A percentile compares a stretch with the other conserved stretches of the same genome.
These are phyloP conservation scores for Phytophthora sp. DNA, from an alignment of 352 stramenopile species.

Conservation along the genomic window DNA sequence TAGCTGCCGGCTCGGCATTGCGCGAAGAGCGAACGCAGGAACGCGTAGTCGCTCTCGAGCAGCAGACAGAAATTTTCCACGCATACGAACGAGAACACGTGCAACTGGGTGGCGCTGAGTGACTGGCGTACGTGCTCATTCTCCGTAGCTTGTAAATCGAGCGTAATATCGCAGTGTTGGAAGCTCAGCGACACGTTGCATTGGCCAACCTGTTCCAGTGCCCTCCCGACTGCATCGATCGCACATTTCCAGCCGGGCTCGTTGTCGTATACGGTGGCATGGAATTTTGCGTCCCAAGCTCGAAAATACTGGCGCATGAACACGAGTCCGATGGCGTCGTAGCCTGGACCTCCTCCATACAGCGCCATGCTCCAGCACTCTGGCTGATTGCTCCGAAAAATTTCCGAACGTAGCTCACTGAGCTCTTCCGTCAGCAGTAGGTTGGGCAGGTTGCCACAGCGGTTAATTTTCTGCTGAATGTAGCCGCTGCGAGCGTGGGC, in stretches of 20 bases:
- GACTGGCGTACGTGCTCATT: slow-evolving; percentile 45
- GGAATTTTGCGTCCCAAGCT: slow-evolving; percentile 48
- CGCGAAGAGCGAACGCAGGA: slow-evolving; percentile 60
- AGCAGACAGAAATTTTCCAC: slow-evolving; percentile 74
- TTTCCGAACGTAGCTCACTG: slow-evolving; percentile 49
- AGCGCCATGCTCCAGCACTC: slow-evolving; percentile 55
- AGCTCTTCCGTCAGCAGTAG: slow-evolving; percentile 62
- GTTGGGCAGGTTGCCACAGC: slow-evolving; percentile 69
- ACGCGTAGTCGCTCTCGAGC: slow-evolving; percentile 48
- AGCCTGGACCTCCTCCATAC: slow-evolving; percentile 69
- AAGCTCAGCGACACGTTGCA: slow-evolving; percentile 44
- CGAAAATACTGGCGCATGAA: slow-evolving; percentile 66
- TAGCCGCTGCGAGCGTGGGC: slow-evolving; percentile 63
- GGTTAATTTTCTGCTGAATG: slow-evolving; percentile 73
- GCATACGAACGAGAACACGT: slow-evolving; percentile 78
- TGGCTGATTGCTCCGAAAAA: slow-evolving; percentile 46
- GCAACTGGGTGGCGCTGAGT: slow-evolving; percentile 43
- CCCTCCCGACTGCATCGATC: slow-evolving; percentile 40
- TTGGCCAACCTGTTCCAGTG: slow-evolving; percentile 36
- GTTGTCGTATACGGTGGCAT: slow-evolving; percentile 74
- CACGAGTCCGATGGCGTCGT: slow-evolving; percentile 58
- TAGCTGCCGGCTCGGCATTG: slow-evolving; percentile 41
- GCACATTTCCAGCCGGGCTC: slow-evolving; percentile 62
- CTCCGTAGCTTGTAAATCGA: slow-evolving; percentile 40
- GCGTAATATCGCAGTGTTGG: slow-evolving; percentile 67